Conservation (phyloP, 495 filamentous ascomycete genomes). For the Xylaria curta region DNA sequence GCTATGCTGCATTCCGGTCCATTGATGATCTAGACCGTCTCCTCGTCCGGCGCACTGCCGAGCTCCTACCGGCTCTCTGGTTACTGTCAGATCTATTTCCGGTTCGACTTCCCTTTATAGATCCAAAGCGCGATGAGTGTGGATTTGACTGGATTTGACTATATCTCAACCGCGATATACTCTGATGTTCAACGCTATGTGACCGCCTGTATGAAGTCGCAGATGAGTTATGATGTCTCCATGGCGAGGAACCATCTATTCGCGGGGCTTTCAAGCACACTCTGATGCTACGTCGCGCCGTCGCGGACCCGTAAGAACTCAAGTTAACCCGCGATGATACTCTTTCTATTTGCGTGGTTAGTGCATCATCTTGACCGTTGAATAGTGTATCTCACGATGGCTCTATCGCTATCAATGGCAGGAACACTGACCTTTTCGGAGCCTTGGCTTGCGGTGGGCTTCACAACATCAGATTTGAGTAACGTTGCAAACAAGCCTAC, state of each 20-base stretch:
- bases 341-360: neutral
- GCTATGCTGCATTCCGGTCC: constrained; percentile 6
- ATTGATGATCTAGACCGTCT: constrained; percentile 2
- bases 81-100: constrained; percentile 18
- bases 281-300: neutral
- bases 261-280: neutral
- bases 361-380: neutral
- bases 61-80: constrained; percentile 18
- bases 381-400: neutral
- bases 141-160: neutral
- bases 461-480: constrained; percentile 14
- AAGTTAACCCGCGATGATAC: neutral
- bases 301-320: neutral
- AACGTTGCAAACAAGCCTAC: constrained; percentile 26
- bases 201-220: neutral
- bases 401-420: neutral
- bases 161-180: neutral
- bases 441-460: neutral
- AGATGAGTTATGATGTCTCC: neutral
- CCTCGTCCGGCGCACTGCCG: constrained; percentile 19
- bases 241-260: neutral
- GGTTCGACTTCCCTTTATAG: constrained; percentile 17
- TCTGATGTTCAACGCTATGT: neutral
- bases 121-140: neutral
- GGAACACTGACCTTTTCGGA: neutral